Conservation (phyloP, 139 green algal species). For the Haematococcus lacustris region DNA sequence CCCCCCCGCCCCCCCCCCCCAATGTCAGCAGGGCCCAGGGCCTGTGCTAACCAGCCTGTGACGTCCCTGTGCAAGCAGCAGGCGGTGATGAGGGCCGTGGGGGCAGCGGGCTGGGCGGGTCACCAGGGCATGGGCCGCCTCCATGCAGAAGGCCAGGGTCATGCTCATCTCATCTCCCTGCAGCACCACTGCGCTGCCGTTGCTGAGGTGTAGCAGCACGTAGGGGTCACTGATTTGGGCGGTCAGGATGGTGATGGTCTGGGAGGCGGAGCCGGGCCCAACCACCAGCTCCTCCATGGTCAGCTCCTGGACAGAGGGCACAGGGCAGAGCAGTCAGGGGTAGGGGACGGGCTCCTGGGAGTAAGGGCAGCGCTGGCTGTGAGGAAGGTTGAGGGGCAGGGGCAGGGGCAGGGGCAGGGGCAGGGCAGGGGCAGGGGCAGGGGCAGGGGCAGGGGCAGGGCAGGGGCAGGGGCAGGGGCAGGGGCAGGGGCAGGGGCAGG, state of each 20-base stretch:
- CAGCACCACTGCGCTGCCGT: conserved; percentile 36
- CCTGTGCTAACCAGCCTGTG: conserved; percentile 44
- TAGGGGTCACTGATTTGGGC: conserved; percentile 55
- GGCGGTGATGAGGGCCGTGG: conserved; percentile 21
- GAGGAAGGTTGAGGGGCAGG: too few relatives aligned
- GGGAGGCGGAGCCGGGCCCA: background rate
- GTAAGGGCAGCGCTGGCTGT: too few relatives aligned
- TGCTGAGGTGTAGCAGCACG: conserved; percentile 53
- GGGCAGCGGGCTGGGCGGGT: background rate
- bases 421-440: too few relatives aligned
- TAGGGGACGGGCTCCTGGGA: too few relatives aligned
- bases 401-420: too few relatives aligned
- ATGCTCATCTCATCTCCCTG: conserved; percentile 15
- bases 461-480: too few relatives aligned
- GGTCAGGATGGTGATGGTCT: conserved; percentile 30
- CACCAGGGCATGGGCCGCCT: background rate
- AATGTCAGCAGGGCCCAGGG: too few relatives aligned
- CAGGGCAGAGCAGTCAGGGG: too few relatives aligned
- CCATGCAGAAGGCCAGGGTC: background rate
- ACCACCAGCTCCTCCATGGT: conserved; percentile 35
- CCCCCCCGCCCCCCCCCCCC: too few relatives aligned
- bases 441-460: too few relatives aligned
- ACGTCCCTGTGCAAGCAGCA: conserved; percentile 46
- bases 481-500: too few relatives aligned
- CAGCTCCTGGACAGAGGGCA: conserved; percentile 53